Evolutionary conservation across 805 yeast species (phyloP).

Genomic region (Candida caryicola): DNA sequence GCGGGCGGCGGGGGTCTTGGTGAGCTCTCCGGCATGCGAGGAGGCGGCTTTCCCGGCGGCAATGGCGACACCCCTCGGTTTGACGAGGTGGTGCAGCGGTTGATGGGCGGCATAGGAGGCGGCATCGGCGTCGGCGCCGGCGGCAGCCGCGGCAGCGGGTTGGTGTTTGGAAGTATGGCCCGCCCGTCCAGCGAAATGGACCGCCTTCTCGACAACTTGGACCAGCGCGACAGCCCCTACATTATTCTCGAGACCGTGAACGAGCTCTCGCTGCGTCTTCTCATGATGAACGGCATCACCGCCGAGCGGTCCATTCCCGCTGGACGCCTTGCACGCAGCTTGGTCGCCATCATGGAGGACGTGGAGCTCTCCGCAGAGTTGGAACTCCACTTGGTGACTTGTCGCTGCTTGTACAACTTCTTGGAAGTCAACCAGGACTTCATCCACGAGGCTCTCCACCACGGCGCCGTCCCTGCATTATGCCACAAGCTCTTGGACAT

Average conservation of each 20-base stretch:
- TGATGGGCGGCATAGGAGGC: conserved; percentile 30
- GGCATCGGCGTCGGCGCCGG: conserved; percentile 18
- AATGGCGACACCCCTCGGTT: too few species aligned
- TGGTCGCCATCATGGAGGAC: conserved; percentile 58
- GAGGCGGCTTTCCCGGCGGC: conserved; percentile 8
- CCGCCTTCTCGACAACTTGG: conserved; percentile 35
- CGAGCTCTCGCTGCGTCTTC: conserved; percentile 59
- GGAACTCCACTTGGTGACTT: conserved; percentile 79
- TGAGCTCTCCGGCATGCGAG: conserved; percentile 3
- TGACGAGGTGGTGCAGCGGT: conserved; percentile 32
- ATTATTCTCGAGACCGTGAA: conserved; percentile 60
- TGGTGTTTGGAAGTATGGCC: conserved; percentile 6
- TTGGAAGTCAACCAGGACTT: conserved; percentile 71
- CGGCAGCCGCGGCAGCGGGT: too few species aligned
- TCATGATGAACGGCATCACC: conserved; percentile 64
- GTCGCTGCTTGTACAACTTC: conserved; percentile 79
- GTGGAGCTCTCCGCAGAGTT: conserved; percentile 59
- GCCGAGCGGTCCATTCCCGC: conserved; percentile 67
- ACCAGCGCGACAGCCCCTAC: conserved; percentile 54
- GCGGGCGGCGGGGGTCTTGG: background rate
- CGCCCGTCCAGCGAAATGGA: conserved; percentile 30
- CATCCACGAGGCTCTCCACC: conserved; percentile 57
- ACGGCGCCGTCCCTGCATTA: conserved; percentile 64
- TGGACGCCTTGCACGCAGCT: conserved; percentile 47
- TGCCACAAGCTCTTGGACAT: conserved; percentile 68